Evolutionary conservation across 2,329 filamentous ascomycete genomes (phyloP).

Genomic region (Coniochaeta sp.): DNA sequence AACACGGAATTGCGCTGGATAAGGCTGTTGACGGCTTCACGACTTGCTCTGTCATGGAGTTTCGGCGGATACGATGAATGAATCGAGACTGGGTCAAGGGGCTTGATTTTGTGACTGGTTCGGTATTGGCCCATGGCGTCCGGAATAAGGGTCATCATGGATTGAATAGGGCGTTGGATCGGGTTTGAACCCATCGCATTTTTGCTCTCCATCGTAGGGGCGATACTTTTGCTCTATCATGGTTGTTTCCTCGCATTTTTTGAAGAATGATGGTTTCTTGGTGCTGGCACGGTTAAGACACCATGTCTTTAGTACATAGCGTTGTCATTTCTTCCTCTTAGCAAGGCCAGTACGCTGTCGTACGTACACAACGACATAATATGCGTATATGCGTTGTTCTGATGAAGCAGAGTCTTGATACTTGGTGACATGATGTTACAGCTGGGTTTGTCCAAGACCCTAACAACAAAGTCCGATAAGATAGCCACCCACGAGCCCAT

Average conservation of each 20-base stretch:
- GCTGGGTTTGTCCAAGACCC: no score
- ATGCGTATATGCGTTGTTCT: not conserved
- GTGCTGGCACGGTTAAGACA: not conserved
- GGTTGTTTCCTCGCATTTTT: not conserved
- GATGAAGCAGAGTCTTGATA: not conserved
- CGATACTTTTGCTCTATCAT: not conserved
- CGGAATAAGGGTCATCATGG: not conserved
- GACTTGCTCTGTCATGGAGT: not conserved
- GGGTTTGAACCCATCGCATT: not conserved
- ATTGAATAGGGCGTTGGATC: not conserved
- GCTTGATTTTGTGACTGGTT: not conserved
- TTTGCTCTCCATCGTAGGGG: not conserved
- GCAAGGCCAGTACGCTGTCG: not conserved
- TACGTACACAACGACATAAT: not conserved
- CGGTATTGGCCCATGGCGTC: not conserved
- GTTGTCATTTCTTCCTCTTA: not conserved
- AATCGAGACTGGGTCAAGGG: not conserved
- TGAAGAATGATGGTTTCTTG: not conserved
- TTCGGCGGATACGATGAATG: not conserved
- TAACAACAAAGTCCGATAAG: not conserved
- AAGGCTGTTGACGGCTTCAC: not conserved
- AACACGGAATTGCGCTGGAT: not conserved
- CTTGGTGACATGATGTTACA: no score
- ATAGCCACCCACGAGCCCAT: not conserved
- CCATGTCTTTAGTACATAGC: not conserved